A percentile compares a stretch with the other conserved stretches of the same genome.
These are phyloP conservation scores for Didymella pinodella DNA, from an alignment of 2,329 filamentous ascomycete genomes.

Conservation along the genomic window DNA sequence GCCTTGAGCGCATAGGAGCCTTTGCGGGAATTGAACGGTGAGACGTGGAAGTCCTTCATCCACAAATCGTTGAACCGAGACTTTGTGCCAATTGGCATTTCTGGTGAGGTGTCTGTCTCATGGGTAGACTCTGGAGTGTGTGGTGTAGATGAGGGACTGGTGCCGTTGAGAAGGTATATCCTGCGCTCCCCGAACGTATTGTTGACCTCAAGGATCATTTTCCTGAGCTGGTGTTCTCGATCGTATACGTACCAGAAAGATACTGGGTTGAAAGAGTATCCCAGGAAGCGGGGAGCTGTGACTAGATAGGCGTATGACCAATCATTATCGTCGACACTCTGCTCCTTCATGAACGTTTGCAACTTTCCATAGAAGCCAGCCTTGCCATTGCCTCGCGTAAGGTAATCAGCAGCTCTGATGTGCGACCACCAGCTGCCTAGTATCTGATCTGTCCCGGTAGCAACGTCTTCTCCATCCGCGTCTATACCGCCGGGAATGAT, in stretches of 20 bases:
- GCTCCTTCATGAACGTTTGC: constrained; percentile 63
- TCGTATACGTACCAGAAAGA: constrained; percentile 84
- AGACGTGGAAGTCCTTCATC: constrained; percentile 79
- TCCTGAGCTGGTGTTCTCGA: constrained; percentile 62
- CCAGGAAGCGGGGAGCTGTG: constrained; percentile 73
- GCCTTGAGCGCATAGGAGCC: constrained; percentile 59
- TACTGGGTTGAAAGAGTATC: constrained; percentile 77
- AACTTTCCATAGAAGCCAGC: constrained; percentile 71
- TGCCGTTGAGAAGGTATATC: constrained; percentile 66
- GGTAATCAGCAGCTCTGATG: constrained; percentile 67
- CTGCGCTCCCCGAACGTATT: constrained; percentile 78
- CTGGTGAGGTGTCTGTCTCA: constrained; percentile 12
- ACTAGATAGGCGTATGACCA: constrained; percentile 76
- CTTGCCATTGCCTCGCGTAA: constrained; percentile 62
- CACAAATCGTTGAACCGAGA: constrained; percentile 61
- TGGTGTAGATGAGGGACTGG: constrained; percentile 41
- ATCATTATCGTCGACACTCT: constrained; percentile 64
- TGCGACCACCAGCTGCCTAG: constrained; percentile 63
- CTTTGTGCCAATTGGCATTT: constrained; percentile 16
- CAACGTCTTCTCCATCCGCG: constrained; percentile 24
- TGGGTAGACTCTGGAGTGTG: constrained; percentile 23
- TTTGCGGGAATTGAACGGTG: constrained; percentile 71
- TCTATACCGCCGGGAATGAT: constrained; percentile 65
- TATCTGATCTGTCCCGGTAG: constrained; percentile 33
- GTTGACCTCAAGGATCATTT: constrained; percentile 77